Conservation (phyloP, 2,329 filamentous ascomycete genomes). For the Penicillium olsonii region DNA sequence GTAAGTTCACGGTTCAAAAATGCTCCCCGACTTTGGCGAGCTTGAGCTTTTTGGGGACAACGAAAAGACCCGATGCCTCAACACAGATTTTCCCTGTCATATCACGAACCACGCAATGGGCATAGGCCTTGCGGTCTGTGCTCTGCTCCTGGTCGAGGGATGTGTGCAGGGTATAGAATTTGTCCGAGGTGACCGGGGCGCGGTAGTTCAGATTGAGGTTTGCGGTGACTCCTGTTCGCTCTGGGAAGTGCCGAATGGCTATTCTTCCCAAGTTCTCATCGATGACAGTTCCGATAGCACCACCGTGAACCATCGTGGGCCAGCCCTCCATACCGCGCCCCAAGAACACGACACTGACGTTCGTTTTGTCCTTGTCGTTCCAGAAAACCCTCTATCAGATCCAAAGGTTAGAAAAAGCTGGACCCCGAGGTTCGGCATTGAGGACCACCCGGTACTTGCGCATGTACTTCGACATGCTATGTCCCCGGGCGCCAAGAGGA, state of each 20-base stretch:
- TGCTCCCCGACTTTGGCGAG: constrained; percentile 42
- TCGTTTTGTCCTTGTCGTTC: constrained; percentile 59
- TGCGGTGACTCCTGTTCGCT: constrained; percentile 57
- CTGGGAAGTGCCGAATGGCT: constrained; percentile 53
- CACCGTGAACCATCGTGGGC: constrained; percentile 72
- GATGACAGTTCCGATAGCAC: constrained; percentile 66
- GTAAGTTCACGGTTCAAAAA: constrained; percentile 33
- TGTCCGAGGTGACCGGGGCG: constrained; percentile 59
- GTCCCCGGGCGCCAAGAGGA: constrained; percentile 5
- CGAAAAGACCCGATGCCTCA: constrained; percentile 60
- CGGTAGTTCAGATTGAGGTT: constrained; percentile 64
- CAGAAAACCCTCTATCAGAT: constrained; percentile 63
- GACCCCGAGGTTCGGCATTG: constrained; percentile 22
- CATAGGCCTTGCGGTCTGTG: constrained; percentile 42
- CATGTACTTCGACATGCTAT: constrained; percentile 3
- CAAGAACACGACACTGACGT: constrained; percentile 67
- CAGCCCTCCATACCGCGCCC: constrained; percentile 67
- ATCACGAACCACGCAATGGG: constrained; percentile 37
- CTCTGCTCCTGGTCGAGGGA: constrained; percentile 45
- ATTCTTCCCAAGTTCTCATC: constrained; percentile 70
- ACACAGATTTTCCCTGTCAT: constrained; percentile 58
- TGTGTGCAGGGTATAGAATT: constrained; percentile 63
- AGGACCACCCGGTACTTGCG: constrained; percentile 12
- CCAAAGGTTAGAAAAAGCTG: constrained; percentile 18
- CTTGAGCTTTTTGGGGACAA: constrained; percentile 56